phyloP scores from a whole-genome alignment of 140 eudicot species.

The Stevia rebaudiana region DNA sequence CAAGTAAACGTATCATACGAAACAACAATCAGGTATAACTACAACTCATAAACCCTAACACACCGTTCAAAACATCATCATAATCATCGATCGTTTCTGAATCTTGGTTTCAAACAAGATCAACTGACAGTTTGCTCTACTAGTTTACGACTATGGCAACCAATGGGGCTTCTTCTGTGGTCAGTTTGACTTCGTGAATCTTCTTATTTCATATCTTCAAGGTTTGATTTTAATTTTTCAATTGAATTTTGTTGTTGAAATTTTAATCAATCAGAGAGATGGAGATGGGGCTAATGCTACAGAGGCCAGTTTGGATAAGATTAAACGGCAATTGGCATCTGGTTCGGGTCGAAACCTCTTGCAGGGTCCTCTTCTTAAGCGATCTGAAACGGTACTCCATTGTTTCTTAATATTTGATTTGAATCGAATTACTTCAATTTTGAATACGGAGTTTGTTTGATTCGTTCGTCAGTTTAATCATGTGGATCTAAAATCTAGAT shows the following conservation, averaged over 20 bases:
- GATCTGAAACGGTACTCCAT: conserved; percentile 83
- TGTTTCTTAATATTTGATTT: neutral
- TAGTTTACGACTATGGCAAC: conserved; percentile 39
- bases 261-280: conserved; percentile 38
- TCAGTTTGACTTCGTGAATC: conserved; percentile 19
- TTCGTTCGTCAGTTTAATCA: neutral
- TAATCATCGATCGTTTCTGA: conserved; percentile 17
- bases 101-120: conserved; percentile 1
- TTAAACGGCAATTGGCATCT: conserved; percentile 77
- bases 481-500: conserved; percentile 4
- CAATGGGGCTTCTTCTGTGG: conserved; percentile 55
- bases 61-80: neutral
- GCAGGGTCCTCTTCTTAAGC: conserved; percentile 96
- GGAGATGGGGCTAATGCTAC: conserved; percentile 46
- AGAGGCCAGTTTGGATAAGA: conserved; percentile 67
- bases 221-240: neutral
- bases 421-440: neutral
- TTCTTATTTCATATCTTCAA: neutral
- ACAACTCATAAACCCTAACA: conserved; percentile 19
- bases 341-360: conserved; percentile 72
- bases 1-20: conserved; percentile 13
- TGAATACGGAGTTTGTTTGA: conserved; percentile 1
- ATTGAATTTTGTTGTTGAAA: neutral
- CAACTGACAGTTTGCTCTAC: neutral
- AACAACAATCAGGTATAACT: neutral